Percentiles rank a stretch among this genome's conserved stretches.
phyloP scores from a whole-genome alignment of 345 rosid genomes.

The Heritiera littoralis region DNA sequence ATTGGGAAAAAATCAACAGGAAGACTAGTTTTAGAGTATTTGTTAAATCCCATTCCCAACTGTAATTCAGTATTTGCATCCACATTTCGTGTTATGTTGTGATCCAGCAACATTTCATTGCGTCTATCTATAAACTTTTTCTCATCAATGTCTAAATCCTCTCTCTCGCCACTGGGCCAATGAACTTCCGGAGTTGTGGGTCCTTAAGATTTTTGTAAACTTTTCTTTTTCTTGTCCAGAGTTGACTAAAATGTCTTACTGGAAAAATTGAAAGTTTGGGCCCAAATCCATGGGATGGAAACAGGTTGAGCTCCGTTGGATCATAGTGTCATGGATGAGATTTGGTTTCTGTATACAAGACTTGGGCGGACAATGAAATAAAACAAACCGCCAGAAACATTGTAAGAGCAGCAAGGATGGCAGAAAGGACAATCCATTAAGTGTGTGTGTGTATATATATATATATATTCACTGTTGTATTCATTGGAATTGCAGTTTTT shows the following conservation, averaged over 20 bases:
- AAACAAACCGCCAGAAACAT: neutral
- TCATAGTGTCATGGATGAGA: neutral
- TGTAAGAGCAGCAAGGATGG: neutral
- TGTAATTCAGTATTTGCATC: too few relatives aligned
- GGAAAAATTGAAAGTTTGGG: neutral
- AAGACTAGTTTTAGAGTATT: neutral
- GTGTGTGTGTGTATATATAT: neutral
- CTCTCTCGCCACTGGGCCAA: neutral
- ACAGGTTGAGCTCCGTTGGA: neutral
- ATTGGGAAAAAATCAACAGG: neutral
- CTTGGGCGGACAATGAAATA: neutral
- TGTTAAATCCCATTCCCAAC: too few relatives aligned
- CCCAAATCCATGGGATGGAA: neutral
- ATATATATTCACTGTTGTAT: neutral
- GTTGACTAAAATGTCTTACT: neutral
- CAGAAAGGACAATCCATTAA: neutral
- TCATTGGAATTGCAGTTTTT: neutral
- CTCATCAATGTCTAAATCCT: neutral
- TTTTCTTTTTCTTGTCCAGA: neutral
- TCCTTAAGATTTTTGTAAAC: neutral
- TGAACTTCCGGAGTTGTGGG: neutral
- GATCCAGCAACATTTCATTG: neutral
- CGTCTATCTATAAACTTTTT: neutral
- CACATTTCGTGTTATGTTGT: neutral
- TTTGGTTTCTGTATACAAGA: neutral